These are phyloP conservation scores for Sugiyamaella japonica DNA, from an alignment of 1,139 yeast species.

Conservation along the genomic window DNA sequence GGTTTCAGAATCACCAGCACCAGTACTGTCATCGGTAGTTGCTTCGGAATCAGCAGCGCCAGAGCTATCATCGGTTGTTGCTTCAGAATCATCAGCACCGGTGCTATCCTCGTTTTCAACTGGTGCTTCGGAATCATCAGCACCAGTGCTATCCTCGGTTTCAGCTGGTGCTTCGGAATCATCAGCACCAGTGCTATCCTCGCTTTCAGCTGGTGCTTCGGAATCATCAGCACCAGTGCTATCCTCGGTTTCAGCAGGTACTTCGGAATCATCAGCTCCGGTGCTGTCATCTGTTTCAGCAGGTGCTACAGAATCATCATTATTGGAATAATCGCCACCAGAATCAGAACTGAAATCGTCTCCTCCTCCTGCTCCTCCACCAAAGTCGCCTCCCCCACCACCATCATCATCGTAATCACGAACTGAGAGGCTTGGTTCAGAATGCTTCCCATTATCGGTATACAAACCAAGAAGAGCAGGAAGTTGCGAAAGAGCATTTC, in stretches of 20 bases:
- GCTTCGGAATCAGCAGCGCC: too few species aligned
- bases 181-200: background rate
- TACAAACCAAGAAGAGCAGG: background rate
- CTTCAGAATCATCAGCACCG: too few species aligned
- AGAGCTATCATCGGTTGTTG: too few species aligned
- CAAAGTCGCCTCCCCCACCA: background rate
- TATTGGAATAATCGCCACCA: background rate
- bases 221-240: too few species aligned
- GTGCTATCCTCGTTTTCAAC: too few species aligned
- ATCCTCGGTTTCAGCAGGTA: too few species aligned
- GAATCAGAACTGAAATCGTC: background rate
- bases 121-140: slow-evolving; percentile 2
- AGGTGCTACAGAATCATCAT: background rate
- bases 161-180: background rate
- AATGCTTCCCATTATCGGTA: background rate
- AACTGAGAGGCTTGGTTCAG: background rate
- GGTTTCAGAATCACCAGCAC: too few species aligned
- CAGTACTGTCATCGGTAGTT: too few species aligned
- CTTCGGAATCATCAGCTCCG: too few species aligned
- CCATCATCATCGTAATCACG: slow-evolving; percentile 4
- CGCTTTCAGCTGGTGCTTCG: background rate
- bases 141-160: background rate
- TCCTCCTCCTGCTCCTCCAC: background rate
- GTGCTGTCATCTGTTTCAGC: background rate
- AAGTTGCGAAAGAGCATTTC: background rate